Conservation (phyloP, 1,284 basidiomycete species). For the Heterobasidion annosum region DNA sequence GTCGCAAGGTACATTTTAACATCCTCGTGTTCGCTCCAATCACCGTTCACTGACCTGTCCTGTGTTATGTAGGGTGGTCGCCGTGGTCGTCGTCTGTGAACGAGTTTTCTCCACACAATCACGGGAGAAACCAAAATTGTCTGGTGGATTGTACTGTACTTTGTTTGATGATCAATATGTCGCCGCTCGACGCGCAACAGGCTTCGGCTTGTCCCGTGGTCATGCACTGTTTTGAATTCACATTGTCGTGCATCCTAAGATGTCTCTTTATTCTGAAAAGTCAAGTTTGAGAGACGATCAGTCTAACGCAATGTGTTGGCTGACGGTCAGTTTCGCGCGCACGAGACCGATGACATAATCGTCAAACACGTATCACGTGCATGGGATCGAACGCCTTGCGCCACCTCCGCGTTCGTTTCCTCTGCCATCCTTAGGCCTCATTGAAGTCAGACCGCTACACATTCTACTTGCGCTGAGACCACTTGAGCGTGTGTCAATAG, state of each 20-base stretch:
- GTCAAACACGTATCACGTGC: too few relatives aligned
- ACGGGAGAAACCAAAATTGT: not conserved
- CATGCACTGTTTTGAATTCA: constrained; percentile 25
- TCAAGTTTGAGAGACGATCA: too few relatives aligned
- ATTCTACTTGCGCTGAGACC: too few relatives aligned
- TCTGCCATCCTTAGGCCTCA: too few relatives aligned
- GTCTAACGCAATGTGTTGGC: too few relatives aligned
- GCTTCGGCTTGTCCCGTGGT: constrained; percentile 69
- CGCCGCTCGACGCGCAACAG: constrained; percentile 79
- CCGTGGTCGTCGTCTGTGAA: constrained; percentile 95
- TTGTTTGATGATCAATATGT: constrained; percentile 40
- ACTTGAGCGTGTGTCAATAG: too few relatives aligned
- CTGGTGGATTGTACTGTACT: constrained; percentile 23
- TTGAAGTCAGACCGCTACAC: too few relatives aligned
- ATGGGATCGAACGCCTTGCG: too few relatives aligned
- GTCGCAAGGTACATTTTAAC: constrained; percentile 69
- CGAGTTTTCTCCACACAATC: constrained; percentile 5
- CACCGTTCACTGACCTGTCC: constrained; percentile 3
- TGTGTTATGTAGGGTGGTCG: constrained; percentile 82
- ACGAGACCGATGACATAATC: too few relatives aligned
- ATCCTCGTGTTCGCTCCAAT: not conserved
- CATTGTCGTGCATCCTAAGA: not conserved
- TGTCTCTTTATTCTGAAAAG: too few relatives aligned
- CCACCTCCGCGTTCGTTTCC: too few relatives aligned
- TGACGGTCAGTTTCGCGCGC: too few relatives aligned